Evolutionary conservation across 768 basidiomycete genomes (phyloP).

Genomic region (Mycena maculata): DNA sequence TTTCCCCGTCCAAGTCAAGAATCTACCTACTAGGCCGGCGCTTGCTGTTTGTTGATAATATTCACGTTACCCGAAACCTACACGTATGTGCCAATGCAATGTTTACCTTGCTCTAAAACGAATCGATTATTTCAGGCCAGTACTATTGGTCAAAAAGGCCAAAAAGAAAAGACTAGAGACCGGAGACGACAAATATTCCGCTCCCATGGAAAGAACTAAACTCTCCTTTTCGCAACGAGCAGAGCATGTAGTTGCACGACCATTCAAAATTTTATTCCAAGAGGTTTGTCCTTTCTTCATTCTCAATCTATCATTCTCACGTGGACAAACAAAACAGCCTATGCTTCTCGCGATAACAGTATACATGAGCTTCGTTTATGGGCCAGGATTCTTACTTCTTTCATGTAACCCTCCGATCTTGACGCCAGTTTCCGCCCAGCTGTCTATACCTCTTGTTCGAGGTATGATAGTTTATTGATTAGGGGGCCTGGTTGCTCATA

Average conservation of each 20-base stretch:
- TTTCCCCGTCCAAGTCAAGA: not conserved
- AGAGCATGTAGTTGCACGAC: conserved; percentile 63
- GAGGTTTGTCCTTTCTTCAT: conserved; percentile 76
- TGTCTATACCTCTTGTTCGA: conserved; percentile 17
- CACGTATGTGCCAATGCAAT: conserved; percentile 53
- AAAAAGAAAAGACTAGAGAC: conserved; percentile 61
- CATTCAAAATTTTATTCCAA: conserved; percentile 70
- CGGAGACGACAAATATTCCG: conserved; percentile 62
- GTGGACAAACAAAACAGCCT: not conserved
- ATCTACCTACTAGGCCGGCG: conserved; percentile 51
- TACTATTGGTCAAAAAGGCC: conserved; percentile 66
- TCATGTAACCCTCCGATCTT: not conserved
- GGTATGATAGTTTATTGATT: not conserved
- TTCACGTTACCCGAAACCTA: conserved; percentile 79
- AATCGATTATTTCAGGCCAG: conserved; percentile 52
- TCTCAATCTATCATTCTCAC: conserved; percentile 45
- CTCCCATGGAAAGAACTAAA: conserved; percentile 59
- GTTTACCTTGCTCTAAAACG: conserved; percentile 6
- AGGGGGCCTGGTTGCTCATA: not conserved
- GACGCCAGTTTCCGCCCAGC: too few species aligned
- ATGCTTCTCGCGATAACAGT: not conserved
- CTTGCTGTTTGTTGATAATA: conserved; percentile 60
- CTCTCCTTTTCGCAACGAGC: conserved; percentile 53
- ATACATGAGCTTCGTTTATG: conserved; percentile 65
- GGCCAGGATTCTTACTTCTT: conserved; percentile 70